phyloP scores from a whole-genome alignment of 768 basidiomycete species.

The Suillus bovinus region DNA sequence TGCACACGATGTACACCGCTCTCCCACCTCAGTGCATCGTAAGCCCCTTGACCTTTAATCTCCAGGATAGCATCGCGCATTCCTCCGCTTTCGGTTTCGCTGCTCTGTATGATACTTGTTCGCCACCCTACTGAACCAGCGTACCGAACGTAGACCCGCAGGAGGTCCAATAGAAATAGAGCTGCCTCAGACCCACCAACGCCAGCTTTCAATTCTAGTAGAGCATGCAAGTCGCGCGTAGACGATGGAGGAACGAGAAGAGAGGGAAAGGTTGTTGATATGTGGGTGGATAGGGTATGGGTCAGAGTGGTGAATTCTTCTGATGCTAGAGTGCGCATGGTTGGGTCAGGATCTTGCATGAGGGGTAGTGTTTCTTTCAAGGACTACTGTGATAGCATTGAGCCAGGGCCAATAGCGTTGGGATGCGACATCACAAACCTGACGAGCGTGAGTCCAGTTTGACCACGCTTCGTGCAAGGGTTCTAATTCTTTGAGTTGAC shows the following conservation, averaged over 20 bases:
- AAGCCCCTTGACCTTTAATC: slow-evolving; percentile 74
- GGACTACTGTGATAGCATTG: slow-evolving; percentile 48
- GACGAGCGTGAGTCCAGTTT: slow-evolving; percentile 51
- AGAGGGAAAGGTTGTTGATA: slow-evolving; percentile 55
- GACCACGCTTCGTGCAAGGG: slow-evolving; percentile 70
- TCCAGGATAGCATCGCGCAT: slow-evolving; percentile 80
- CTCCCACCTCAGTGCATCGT: slow-evolving; percentile 82
- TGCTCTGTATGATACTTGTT: slow-evolving; percentile 56
- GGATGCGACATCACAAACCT: slow-evolving; percentile 45
- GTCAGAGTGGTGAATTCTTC: slow-evolving; percentile 61
- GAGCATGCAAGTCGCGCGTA: slow-evolving; percentile 67
- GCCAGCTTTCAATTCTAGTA: slow-evolving; percentile 90
- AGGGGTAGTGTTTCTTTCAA: slow-evolving; percentile 62
- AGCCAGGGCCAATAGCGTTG: slow-evolving; percentile 12
- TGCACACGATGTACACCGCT: slow-evolving; percentile 97
- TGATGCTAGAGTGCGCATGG: slow-evolving; percentile 70
- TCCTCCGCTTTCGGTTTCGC: slow-evolving; percentile 61
- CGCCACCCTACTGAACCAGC: slow-evolving; percentile 62
- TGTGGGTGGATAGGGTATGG: slow-evolving; percentile 25
- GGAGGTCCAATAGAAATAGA: slow-evolving; percentile 75
- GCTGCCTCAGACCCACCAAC: slow-evolving; percentile 90
- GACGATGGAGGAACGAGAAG: slow-evolving; percentile 73
- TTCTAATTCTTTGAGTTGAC: slow-evolving; percentile 68
- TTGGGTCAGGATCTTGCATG: slow-evolving; percentile 70
- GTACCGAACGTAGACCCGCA: slow-evolving; percentile 79